Evolutionary conservation across 371 early-diverging fungal species (phyloP), one percentile per base, ranked within the genome.

Genomic region (Quaeritorhiza haematococci): DNA sequence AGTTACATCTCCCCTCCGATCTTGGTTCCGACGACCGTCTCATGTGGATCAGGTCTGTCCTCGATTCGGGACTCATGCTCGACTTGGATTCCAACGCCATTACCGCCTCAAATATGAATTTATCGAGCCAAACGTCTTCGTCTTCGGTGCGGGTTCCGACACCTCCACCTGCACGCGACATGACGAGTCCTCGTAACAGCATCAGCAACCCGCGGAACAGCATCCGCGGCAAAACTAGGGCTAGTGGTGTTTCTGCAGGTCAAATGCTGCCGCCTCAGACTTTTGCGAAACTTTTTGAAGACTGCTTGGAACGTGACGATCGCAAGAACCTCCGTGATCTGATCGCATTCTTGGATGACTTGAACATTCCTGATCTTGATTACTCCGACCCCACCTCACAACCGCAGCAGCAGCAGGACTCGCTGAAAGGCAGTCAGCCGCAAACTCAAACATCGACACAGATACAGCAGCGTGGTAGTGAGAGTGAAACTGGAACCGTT

Each of bases 1-100:
- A n/a, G n/a, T n/a, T n/a, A n/a, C n/a, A n/a, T 47, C 33, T 47
- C 17, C 48, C 48, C 19, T 21, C 10, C 33, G 48, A 47, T 47
- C 48, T 21, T 13, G 33, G 13, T 47, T 47, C 21, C 19, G 74
- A 73, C 52, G 70, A 67, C 24, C 68, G 74, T 1, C 53, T 73
- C 24, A 13, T 15, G 3, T 73, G 74, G 74, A 52, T 73, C 24
- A 35, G 55, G 7, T 5, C 35, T 0, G 58, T 68, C 32, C 64
- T 73, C 26, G 55, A 67, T 33, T 62, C 62, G n/a, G 74, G 74
- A 15, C 59, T 73, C n/a, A 67, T 73, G 70, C n/a, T 70, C 30
- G 74, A 73, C 35, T 69, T 69, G 30, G 58, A 53, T 13, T 13
- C 21, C 48, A 17, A 19, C 21, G 33, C 21, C n/a, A n/a, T 23